Evolutionary conservation across 2,329 filamentous ascomycete genomes (phyloP).

Genomic region (Westerdykella sp.): DNA sequence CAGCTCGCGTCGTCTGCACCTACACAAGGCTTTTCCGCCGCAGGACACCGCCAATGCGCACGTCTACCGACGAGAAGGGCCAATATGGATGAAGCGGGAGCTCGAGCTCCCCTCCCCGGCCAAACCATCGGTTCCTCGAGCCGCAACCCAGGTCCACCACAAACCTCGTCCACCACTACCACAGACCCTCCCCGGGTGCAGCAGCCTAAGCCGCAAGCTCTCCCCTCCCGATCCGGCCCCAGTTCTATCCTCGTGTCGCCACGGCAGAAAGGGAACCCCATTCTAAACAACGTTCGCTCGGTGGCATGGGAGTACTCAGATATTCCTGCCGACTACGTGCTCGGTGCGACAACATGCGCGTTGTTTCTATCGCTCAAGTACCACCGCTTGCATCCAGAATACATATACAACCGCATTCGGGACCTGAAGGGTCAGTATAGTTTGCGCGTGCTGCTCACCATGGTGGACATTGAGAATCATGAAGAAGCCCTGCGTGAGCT

Average conservation of each 20-base stretch:
- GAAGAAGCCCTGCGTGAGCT: conserved; percentile 85
- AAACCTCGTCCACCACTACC: conserved; percentile 3
- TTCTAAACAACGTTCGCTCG: conserved; percentile 73
- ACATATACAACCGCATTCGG: conserved; percentile 90
- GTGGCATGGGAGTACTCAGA: conserved; percentile 96
- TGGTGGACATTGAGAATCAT: conserved; percentile 94
- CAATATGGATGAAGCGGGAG: conserved; percentile 29
- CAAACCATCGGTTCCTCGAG: background rate
- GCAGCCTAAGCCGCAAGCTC: conserved; percentile 83
- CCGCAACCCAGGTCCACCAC: background rate
- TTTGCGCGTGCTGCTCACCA: conserved; percentile 75
- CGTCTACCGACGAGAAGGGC: conserved; percentile 4
- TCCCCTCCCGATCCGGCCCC: conserved; percentile 59
- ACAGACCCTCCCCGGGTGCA: conserved; percentile 50
- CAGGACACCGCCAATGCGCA: conserved; percentile 6
- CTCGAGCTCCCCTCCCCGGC: conserved; percentile 6
- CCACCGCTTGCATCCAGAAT: conserved; percentile 93
- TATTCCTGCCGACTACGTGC: conserved; percentile 88
- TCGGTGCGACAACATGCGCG: conserved; percentile 81
- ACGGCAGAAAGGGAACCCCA: conserved; percentile 90
- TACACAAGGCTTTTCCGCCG: background rate
- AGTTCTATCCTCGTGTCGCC: conserved; percentile 85
- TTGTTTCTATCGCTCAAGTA: conserved; percentile 95
- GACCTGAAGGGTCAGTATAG: conserved; percentile 79
- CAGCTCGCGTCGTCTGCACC: background rate